These are phyloP conservation scores for Mucor sp. DNA, from an alignment of 371 early-diverging fungal genomes.

Conservation along the genomic window DNA sequence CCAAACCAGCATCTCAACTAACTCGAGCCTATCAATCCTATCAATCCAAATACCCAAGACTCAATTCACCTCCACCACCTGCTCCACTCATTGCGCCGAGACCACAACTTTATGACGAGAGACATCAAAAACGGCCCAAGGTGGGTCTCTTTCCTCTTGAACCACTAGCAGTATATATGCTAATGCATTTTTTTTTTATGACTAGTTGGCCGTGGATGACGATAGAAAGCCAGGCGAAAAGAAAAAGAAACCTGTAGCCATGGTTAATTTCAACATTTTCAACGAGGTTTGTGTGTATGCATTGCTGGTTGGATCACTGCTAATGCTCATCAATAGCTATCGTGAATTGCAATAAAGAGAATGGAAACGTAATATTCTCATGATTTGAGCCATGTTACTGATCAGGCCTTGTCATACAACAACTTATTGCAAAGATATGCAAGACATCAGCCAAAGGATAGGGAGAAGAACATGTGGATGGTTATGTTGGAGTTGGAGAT, in stretches of 20 bases:
- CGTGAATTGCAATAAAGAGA: background rate
- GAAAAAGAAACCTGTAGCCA: constrained; percentile 27
- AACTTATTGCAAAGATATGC: background rate
- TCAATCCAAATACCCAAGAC: constrained; percentile 9
- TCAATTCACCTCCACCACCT: background rate
- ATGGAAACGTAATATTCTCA: background rate
- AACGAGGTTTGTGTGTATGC: constrained; percentile 20
- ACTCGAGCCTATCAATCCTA: constrained; percentile 12
- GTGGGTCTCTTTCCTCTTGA: background rate
- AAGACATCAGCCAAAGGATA: background rate
- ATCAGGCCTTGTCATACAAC: background rate
- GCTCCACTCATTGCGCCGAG: background rate
- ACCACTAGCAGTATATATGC: too few species aligned
- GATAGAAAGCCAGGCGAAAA: constrained; percentile 4
- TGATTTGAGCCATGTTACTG: background rate
- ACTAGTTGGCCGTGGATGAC: background rate
- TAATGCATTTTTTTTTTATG: background rate
- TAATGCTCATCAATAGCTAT: background rate
- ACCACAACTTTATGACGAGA: background rate
- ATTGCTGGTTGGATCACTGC: background rate
- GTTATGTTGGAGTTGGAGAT: background rate
- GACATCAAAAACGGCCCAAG: background rate
- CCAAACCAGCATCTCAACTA: constrained; percentile 19
- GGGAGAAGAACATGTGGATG: background rate
- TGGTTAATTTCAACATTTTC: constrained; percentile 36